phyloP scores from a whole-genome alignment of 257 asterid species.

The Salvia splendens region DNA sequence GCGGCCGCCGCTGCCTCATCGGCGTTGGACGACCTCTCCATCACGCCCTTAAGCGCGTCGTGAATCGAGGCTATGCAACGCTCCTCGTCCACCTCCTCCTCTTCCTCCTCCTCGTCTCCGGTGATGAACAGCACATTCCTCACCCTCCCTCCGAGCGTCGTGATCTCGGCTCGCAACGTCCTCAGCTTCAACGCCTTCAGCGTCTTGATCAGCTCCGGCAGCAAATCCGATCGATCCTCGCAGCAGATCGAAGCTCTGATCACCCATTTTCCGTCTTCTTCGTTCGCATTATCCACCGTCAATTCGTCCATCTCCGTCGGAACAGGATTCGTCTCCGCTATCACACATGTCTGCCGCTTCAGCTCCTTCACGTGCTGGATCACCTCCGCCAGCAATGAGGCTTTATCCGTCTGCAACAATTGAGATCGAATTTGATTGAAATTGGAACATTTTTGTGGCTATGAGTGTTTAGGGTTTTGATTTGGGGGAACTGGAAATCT shows the following conservation, averaged over 20 bases:
- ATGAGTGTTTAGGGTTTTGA: too few relatives aligned
- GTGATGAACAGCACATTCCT: conserved; percentile 74
- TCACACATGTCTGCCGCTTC: conserved; percentile 63
- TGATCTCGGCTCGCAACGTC: conserved; percentile 76
- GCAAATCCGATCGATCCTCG: conserved; percentile 75
- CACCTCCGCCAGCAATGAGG: conserved; percentile 89
- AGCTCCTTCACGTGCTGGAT: conserved; percentile 89
- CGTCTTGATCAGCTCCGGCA: conserved; percentile 78
- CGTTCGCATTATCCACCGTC: conserved; percentile 63
- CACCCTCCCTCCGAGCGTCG: conserved; percentile 79
- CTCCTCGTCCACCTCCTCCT: conserved; percentile 33
- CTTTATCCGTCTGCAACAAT: conserved; percentile 68
- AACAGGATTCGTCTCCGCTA: conserved; percentile 55
- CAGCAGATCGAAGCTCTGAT: conserved; percentile 84
- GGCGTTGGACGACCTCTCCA: conserved; percentile 64
- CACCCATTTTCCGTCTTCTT: conserved; percentile 62
- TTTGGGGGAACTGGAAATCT: neutral
- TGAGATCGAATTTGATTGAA: too few relatives aligned
- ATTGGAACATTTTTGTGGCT: too few relatives aligned
- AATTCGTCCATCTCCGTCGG: conserved; percentile 81
- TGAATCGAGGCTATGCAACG: conserved; percentile 48
- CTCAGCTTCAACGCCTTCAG: conserved; percentile 60
- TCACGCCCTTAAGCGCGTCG: conserved; percentile 65
- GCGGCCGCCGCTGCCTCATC: conserved; percentile 58
- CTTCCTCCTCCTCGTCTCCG: conserved; percentile 50